Evolutionary conservation across 306 rosid genomes (phyloP).

Genomic region (Trifolium dubium): DNA sequence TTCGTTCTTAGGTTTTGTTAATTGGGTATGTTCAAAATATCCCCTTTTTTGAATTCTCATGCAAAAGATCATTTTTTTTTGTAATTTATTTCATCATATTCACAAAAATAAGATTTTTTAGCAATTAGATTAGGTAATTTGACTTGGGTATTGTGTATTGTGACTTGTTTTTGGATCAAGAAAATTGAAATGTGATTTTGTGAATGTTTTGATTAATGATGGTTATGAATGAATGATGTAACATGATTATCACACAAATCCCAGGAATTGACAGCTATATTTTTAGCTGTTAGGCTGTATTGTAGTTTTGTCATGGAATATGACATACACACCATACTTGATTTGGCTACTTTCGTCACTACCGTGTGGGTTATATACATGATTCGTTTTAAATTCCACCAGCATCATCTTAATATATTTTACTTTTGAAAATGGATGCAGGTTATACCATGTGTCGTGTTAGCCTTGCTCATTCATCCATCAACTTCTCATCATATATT

Average conservation of each 20-base stretch:
- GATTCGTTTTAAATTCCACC: slow-evolving; percentile 81
- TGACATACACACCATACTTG: slow-evolving; percentile 95
- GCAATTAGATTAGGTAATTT: neutral
- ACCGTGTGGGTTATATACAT: slow-evolving; percentile 93
- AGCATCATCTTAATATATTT: slow-evolving; percentile 38
- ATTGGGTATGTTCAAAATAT: neutral
- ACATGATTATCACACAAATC: too few species aligned
- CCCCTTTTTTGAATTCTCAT: slow-evolving; percentile 21
- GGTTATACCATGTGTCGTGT: slow-evolving; percentile 78
- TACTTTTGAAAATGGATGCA: slow-evolving; percentile 61
- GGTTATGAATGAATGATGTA: too few species aligned
- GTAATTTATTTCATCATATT: slow-evolving; percentile 1
- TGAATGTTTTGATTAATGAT: too few species aligned
- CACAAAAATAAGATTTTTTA: neutral
- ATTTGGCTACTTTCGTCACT: slow-evolving; percentile 79
- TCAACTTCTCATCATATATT: slow-evolving; percentile 90
- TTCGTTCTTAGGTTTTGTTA: too few species aligned
- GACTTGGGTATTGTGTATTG: slow-evolving; percentile 45
- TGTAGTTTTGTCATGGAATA: slow-evolving; percentile 98
- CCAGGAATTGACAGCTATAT: too few species aligned
- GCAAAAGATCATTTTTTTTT: slow-evolving; percentile 13
- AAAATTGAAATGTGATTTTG: too few species aligned
- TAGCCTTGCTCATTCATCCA: slow-evolving; percentile 93
- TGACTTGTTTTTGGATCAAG: too few species aligned
- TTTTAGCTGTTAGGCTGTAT: slow-evolving; percentile 92